Conservation (phyloP, 441 rosid species). For the Iberis amara region DNA sequence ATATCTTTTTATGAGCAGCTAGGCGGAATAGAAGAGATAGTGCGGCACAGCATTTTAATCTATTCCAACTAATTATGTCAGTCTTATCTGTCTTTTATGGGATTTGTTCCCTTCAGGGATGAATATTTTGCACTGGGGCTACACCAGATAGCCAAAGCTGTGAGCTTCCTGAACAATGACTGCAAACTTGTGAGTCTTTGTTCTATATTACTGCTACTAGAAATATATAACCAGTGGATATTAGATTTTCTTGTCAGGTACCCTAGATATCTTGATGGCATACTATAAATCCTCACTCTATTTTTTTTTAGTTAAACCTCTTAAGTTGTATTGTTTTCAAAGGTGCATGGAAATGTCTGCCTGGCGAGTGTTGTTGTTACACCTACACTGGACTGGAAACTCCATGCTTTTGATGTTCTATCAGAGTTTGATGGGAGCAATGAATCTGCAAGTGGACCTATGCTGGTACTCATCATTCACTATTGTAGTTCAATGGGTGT, state of each 20-base stretch:
- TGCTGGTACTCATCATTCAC: conserved; percentile 71
- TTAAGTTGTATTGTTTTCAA: conserved; percentile 22
- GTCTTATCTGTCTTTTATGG: background rate
- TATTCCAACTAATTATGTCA: background rate
- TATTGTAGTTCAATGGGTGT: conserved; percentile 9
- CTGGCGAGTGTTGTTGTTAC: conserved; percentile 93
- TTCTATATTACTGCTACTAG: conserved; percentile 7
- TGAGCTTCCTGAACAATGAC: conserved; percentile 96
- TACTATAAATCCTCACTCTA: conserved; percentile 4
- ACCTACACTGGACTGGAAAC: conserved; percentile 96
- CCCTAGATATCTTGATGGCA: background rate
- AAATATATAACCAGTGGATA: background rate
- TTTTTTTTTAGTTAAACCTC: conserved; percentile 27
- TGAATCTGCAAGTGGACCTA: conserved; percentile 75
- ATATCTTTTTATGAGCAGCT: conserved; percentile 16
- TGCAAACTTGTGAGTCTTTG: conserved; percentile 80
- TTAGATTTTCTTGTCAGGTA: conserved; percentile 13
- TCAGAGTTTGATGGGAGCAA: conserved; percentile 92
- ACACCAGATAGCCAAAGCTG: conserved; percentile 91
- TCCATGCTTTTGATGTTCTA: conserved; percentile 93
- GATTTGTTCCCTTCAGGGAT: conserved; percentile 51
- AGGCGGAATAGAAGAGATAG: conserved; percentile 1
- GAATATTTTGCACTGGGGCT: conserved; percentile 93
- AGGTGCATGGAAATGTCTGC: conserved; percentile 99
- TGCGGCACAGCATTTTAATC: background rate